Conservation (phyloP, 2,329 filamentous ascomycete species). For the Arthrobotrys iridis region DNA sequence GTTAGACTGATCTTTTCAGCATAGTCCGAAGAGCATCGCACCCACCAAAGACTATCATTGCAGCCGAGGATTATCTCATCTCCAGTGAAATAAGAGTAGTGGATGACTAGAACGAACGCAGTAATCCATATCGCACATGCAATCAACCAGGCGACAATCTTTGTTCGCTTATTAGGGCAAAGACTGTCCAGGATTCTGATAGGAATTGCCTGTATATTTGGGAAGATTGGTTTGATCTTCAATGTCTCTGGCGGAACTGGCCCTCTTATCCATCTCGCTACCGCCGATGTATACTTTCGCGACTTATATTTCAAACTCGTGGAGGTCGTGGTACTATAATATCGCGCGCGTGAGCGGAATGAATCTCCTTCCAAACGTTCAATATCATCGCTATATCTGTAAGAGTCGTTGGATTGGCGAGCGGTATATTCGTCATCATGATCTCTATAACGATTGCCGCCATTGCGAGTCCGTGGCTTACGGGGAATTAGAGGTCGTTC, state of each 20-base stretch:
- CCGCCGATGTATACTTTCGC: constrained; percentile 33
- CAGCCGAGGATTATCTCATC: constrained; percentile 71
- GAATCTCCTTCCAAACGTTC: constrained; percentile 46
- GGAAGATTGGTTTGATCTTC: constrained; percentile 71
- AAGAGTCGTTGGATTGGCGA: neutral
- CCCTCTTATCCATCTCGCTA: constrained; percentile 61
- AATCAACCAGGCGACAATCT: constrained; percentile 67
- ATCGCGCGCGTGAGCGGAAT: constrained; percentile 41
- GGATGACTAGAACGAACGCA: constrained; percentile 75
- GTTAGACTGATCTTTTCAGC: constrained; percentile 12
- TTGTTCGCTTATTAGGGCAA: constrained; percentile 55
- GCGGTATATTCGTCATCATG: constrained; percentile 5
- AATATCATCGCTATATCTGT: constrained; percentile 48
- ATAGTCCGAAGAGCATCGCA: constrained; percentile 53
- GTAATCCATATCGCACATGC: constrained; percentile 76
- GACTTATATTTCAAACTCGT: constrained; percentile 33
- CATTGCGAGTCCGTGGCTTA: neutral
- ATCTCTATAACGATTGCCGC: constrained; percentile 25
- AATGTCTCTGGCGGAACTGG: constrained; percentile 67
- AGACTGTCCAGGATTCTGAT: constrained; percentile 71
- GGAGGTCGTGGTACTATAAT: constrained; percentile 37
- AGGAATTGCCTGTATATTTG: constrained; percentile 74
- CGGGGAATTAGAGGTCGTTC: constrained; percentile 47
- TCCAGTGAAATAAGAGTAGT: constrained; percentile 70
- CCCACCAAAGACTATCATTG: constrained; percentile 74